These are phyloP conservation scores for Cyberlindnera mississippiensis DNA, from an alignment of 805 yeast genomes.

Conservation along the genomic window DNA sequence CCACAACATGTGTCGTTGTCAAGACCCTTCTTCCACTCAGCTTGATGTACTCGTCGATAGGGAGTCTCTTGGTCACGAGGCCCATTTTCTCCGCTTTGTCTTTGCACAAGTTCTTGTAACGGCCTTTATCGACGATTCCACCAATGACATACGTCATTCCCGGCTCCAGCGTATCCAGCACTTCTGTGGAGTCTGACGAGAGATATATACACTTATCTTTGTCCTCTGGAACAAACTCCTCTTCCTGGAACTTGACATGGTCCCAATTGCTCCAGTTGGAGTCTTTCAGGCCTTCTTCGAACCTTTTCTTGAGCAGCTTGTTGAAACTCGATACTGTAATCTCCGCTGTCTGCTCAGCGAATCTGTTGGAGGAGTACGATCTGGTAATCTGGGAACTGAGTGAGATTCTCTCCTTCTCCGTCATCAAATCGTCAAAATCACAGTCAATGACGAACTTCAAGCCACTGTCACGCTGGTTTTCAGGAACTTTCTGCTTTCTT, in stretches of 20 bases:
- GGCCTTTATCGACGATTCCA: constrained; percentile 93
- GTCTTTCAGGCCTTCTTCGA: constrained; percentile 52
- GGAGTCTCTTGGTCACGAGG: constrained; percentile 70
- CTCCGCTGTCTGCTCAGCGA: constrained; percentile 52
- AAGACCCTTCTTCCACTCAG: constrained; percentile 83
- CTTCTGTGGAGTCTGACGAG: constrained; percentile 83
- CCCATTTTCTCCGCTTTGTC: constrained; percentile 76
- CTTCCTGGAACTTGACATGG: constrained; percentile 47
- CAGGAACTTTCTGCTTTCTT: constrained; percentile 31
- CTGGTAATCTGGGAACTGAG: constrained; percentile 78
- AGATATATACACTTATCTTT: constrained; percentile 55
- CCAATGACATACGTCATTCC: constrained; percentile 84
- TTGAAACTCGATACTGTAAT: constrained; percentile 62
- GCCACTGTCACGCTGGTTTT: constrained; percentile 45
- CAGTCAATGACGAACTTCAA: constrained; percentile 76
- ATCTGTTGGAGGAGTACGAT: constrained; percentile 73
- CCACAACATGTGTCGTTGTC: constrained; percentile 95
- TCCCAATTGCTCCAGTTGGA: constrained; percentile 66
- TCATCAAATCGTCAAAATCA: constrained; percentile 87
- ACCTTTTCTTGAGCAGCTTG: constrained; percentile 61
- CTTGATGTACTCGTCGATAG: constrained; percentile 80
- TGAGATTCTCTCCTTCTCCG: constrained; percentile 62
- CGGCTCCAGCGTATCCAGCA: constrained; percentile 56
- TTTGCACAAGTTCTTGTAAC: constrained; percentile 76
- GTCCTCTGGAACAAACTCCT: constrained; percentile 29